phyloP scores from a whole-genome alignment of 305 asterid species.

The Striga hermonthica region DNA sequence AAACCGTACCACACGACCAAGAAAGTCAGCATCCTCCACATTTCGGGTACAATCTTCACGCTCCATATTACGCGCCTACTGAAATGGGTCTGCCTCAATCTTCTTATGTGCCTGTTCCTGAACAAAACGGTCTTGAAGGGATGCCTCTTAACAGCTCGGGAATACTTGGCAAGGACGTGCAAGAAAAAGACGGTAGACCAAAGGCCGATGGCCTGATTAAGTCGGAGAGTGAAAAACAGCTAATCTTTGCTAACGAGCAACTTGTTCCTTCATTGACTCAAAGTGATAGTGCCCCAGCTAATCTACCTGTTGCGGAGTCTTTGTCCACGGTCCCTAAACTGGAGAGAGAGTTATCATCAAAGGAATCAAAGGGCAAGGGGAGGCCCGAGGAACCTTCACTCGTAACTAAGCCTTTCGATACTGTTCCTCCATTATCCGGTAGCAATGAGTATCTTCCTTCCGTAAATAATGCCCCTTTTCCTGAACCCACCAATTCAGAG shows the following conservation, averaged over 20 bases:
- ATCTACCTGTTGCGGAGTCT: constrained; percentile 39
- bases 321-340: constrained; percentile 28
- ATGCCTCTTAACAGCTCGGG: constrained; percentile 25
- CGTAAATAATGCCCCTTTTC: constrained; percentile 34
- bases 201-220: constrained; percentile 29
- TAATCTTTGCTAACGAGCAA: constrained; percentile 34
- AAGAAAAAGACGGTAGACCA: constrained; percentile 34
- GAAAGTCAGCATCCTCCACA: constrained; percentile 37
- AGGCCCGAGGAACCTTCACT: constrained; percentile 36
- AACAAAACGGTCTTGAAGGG: constrained; percentile 40
- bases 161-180: constrained; percentile 28
- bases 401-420: constrained; percentile 39
- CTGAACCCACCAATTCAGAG: constrained; percentile 39
- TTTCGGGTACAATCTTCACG: constrained; percentile 29
- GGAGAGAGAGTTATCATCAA: constrained; percentile 35
- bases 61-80: constrained; percentile 31
- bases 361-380: constrained; percentile 35
- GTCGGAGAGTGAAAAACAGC: constrained; percentile 36
- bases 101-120: constrained; percentile 32
- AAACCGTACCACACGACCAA: constrained; percentile 31
- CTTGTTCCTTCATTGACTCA: constrained; percentile 30
- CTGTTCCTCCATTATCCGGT: constrained; percentile 29
- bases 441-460: constrained; percentile 32
- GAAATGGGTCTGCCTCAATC: constrained; percentile 34
- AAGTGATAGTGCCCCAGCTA: constrained; percentile 35